A percentile compares a stretch with the other conserved stretches of the same genome.
Conservation (phyloP, 495 filamentous ascomycete genomes). For the Hypoxylon fragiforme region DNA sequence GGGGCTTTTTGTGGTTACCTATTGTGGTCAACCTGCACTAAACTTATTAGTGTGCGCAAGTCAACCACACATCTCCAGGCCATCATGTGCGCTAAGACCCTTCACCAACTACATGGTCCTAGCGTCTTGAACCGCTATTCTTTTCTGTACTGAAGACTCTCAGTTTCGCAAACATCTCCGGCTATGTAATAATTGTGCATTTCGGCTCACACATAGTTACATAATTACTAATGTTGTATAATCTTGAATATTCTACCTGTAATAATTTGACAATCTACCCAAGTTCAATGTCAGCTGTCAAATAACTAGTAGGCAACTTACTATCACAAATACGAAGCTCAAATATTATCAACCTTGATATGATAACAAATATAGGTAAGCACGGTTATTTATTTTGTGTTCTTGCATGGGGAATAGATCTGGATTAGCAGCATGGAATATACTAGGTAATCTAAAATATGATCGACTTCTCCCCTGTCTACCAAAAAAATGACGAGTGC, state of each 20-base stretch:
- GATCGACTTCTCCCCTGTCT: slow-evolving; percentile 24
- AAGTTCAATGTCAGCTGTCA: not conserved
- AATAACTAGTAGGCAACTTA: not conserved
- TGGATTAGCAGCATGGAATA: no score
- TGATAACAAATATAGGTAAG: not conserved
- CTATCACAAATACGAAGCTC: not conserved
- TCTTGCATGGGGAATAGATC: no score
- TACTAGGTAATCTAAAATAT: no score
- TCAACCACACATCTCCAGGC: not conserved
- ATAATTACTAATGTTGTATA: not conserved
- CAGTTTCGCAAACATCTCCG: not conserved
- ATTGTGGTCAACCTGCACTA: no score
- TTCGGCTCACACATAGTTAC: not conserved
- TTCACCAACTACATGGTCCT: slow-evolving; percentile 18
- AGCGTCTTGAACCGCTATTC: slow-evolving; percentile 16
- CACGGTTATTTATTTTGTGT: no score
- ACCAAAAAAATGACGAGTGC: slow-evolving; percentile 6
- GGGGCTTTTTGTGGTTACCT: no score
- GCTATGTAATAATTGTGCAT: no score
- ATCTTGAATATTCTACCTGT: not conserved
- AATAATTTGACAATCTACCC: not conserved
- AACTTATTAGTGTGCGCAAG: no score
- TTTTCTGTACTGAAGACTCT: not conserved
- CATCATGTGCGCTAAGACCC: slow-evolving; percentile 22
- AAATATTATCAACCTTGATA: not conserved